phyloP scores from a whole-genome alignment of 208 protist genomes.

The Balamuthia mandrillaris region DNA sequence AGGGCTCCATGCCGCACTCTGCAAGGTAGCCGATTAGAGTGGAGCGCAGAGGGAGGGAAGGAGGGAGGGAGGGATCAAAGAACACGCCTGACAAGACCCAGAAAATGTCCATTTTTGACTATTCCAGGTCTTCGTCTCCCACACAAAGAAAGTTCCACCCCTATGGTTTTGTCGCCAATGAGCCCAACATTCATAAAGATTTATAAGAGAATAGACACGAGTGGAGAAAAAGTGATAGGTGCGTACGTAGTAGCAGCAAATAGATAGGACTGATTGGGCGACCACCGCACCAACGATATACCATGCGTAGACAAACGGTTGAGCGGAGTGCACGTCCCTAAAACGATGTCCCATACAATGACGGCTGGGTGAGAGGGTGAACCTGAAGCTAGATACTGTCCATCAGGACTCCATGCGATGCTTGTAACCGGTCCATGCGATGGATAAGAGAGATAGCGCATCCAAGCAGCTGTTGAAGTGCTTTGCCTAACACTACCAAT shows the following conservation, averaged over 20 bases:
- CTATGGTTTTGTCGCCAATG: background rate
- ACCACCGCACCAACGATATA: background rate
- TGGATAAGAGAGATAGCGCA: background rate
- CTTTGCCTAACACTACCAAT: background rate
- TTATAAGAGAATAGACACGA: background rate
- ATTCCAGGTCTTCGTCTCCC: background rate
- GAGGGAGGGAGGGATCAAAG: background rate
- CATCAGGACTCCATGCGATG: background rate
- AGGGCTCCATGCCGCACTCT: background rate
- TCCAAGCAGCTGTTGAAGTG: background rate
- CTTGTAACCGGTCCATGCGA: background rate
- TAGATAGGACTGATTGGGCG: background rate
- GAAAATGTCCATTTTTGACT: background rate
- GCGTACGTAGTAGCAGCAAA: constrained; percentile 1
- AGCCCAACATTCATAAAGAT: background rate
- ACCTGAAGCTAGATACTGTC: background rate
- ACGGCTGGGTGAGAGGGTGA: background rate
- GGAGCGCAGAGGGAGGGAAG: background rate
- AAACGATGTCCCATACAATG: background rate
- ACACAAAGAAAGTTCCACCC: background rate
- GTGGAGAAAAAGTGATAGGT: background rate
- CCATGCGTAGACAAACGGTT: background rate
- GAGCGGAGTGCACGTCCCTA: background rate
- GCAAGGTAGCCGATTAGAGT: background rate
- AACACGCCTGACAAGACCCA: background rate